Conservation (phyloP, 345 rosid genomes). For the Dipteronia dyeriana region DNA sequence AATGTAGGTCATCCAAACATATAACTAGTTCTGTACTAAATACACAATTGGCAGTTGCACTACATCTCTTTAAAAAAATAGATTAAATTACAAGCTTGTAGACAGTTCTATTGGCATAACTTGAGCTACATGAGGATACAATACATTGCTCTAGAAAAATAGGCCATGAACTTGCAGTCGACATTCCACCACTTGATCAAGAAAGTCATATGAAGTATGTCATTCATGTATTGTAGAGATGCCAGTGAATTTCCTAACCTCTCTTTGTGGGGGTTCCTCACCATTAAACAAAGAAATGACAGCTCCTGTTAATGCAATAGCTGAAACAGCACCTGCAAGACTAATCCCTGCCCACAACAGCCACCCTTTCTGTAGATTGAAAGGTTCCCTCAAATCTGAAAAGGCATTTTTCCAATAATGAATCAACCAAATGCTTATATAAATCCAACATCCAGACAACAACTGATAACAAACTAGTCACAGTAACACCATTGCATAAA, state of each 20-base stretch:
- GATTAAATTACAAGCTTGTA: too few species aligned
- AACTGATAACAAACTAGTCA: neutral
- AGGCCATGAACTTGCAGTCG: neutral
- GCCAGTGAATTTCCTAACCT: constrained; percentile 44
- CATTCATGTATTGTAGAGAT: neutral
- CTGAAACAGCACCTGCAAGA: constrained; percentile 51
- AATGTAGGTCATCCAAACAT: neutral
- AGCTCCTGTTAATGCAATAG: constrained; percentile 46
- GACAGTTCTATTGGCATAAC: too few species aligned
- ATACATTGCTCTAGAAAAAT: neutral
- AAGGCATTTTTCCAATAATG: constrained; percentile 8
- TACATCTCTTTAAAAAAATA: too few species aligned
- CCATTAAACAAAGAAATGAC: constrained; percentile 50
- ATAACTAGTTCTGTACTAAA: neutral
- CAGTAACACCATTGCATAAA: neutral
- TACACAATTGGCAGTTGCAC: too few species aligned
- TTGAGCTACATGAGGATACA: neutral
- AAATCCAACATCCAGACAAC: neutral
- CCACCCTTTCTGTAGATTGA: constrained; percentile 64
- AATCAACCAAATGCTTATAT: neutral
- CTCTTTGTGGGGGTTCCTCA: constrained; percentile 53
- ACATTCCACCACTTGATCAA: neutral
- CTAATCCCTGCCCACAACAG: constrained; percentile 67
- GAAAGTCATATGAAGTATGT: neutral
- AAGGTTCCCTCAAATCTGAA: constrained; percentile 74